Base-by-base conservation (phyloP, 139 green algal genomes). In the Coelastrella sp. region DNA sequence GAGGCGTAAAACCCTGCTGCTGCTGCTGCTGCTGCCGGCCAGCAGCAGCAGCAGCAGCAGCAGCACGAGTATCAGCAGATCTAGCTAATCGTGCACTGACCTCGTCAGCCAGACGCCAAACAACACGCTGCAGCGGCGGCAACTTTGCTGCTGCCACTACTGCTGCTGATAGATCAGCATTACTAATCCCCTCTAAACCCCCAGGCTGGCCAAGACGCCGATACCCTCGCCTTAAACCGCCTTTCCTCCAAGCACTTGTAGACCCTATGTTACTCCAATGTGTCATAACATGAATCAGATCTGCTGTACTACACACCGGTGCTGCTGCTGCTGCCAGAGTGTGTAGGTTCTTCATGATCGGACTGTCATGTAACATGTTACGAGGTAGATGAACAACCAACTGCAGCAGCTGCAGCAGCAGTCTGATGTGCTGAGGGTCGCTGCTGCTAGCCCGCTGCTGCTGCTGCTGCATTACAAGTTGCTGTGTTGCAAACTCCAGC, bases 221-320 rank as follows among this genome's bases (percentile, higher is more conserved):
- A 11, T 79, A 79, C 25, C 71, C 71, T 7, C 41, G 41, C 41
- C 71, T 63, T 30, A 79, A 63, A 79, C 71, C 71, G n/a, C 71
- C 71, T 3, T 62, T 48, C 11, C 19, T 41, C 71, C 71, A 79
- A n/a, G 71, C 41, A 5, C 41, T 62, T 41, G 41, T 79, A 41
- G 41, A 79, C 71, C 71, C 71, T 62, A 79, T 41, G 41, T 79
- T 35, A 6, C 27, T 79, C 71, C 71, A 79, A n/a, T 48, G n/a
- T 41, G 41, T 62, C 71, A 79, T 79, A 27, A 79, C n/a, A 1
- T 60, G 41, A 25, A 62, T n/a, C 27, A 79, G 41, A 53, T 79
- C n/a, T 32, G 41, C 4, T 2, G 34, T 53, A 4, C 23, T 43
- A 41, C 71, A 79, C 32, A 25, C 41, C 9, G 41, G 41, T 62